Percentiles rank a stretch among this genome's conserved stretches.
Evolutionary conservation across 129 eudicot genomes (phyloP).

Genomic region (Saposhnikovia divaricata): DNA sequence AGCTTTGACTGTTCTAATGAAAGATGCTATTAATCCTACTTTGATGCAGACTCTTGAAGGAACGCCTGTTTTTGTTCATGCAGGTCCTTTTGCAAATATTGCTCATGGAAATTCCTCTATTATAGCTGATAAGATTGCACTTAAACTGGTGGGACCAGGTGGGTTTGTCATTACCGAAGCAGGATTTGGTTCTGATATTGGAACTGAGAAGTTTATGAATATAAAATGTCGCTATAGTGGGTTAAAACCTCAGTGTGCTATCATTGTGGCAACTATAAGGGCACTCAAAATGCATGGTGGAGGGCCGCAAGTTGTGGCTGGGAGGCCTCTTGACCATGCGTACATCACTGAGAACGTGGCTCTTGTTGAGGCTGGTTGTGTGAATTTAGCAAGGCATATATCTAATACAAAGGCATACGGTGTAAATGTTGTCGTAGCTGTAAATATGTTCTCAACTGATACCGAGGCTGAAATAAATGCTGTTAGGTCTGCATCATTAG

Average conservation of each 20-base stretch:
- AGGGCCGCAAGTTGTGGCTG: conserved; percentile 86
- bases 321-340: conserved; percentile 87
- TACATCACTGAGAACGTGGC: conserved; percentile 68
- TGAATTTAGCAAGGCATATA: conserved; percentile 75
- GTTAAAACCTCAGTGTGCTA: conserved; percentile 85
- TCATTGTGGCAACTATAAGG: conserved; percentile 93
- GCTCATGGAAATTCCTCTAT: conserved; percentile 97
- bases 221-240: conserved; percentile 94
- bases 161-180: conserved; percentile 98
- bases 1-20: conserved; percentile 89
- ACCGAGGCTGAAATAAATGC: conserved; percentile 81
- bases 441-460: conserved; percentile 77
- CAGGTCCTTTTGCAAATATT: conserved; percentile 94
- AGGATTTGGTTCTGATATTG: conserved; percentile 96
- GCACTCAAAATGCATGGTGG: conserved; percentile 99
- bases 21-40: conserved; percentile 91
- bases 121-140: conserved; percentile 86
- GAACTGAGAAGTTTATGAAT: conserved; percentile 93
- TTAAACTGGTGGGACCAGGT: conserved; percentile 89
- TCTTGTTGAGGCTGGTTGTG: conserved; percentile 92
- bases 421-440: conserved; percentile 90
- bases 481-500: conserved; percentile 56
- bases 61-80: conserved; percentile 90
- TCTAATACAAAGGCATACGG: conserved; percentile 77
- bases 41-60: conserved; percentile 99